Base-by-base conservation (phyloP, 2,329 filamentous ascomycete genomes). In the Calonectria hongkongensis region DNA sequence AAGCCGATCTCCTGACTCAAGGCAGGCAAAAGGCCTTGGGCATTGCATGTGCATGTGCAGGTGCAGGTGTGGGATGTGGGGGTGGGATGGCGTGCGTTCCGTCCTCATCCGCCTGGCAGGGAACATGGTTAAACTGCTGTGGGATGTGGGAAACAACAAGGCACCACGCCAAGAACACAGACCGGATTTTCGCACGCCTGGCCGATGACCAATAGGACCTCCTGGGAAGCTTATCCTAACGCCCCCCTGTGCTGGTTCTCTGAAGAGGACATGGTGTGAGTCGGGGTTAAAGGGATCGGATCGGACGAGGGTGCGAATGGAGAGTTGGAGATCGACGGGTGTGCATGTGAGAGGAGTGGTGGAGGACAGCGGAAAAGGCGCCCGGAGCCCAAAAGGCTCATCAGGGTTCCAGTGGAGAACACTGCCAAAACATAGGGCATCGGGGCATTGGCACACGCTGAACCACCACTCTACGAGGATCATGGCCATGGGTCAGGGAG, bases 1-100 rank as follows among this genome's bases (percentile, higher is more conserved):
- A 66, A 70, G 73, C 41, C 30, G 30, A 43, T 72, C 70, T 66
- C 62, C 68, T 70, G 68, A 66, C 58, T 71, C 48, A 66, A 62
- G 13, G 39, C 33, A 45, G 27, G 48, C n/a, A 71, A 68, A 72
- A 72, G 56, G 69, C 60, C 68, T 65, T 63, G 60, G 56, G 54
- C 41, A 10, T 8, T 25, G 45, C 28, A 66, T 54, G 21, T 25
- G 45, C 28, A 66, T 54, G 21, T 21, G 21, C 21, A 21, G 21
- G 30, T 62, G 21, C 36, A 51, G 41, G 66, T 39, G 36, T 68
- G 58, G 70, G 72, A 64, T 66, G 68, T 70, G 65, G 51, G 60
- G 41, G 63, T 33, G 28, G 47, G 50, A 73, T 74, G 58, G 51
- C 21, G 39, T 68, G 62, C 56, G 64, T 72, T 74, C 70, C 62